Percentiles rank a stretch among this genome's conserved stretches.
phyloP scores from a whole-genome alignment of 345 rosid genomes.

The Brassica napus region Da-Ae NC_063440.1:25856501-25857000 shows the following conservation, averaged over 20 bases:
- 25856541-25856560: not conserved
- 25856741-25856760: not conserved
- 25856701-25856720: constrained; percentile 82
- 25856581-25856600: no score
- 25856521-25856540: constrained; percentile 57
- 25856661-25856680: constrained; percentile 55
- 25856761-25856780: constrained; percentile 1
- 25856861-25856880: constrained; percentile 69
- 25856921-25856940: not conserved
- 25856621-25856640: constrained; percentile 58
- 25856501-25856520: constrained; percentile 61
- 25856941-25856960: not conserved
- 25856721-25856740: constrained; percentile 48
- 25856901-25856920: constrained; percentile 48
- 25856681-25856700: constrained; percentile 64
- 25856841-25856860: constrained; percentile 70
- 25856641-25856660: constrained; percentile 75
- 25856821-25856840: constrained; percentile 58
- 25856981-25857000: not conserved
- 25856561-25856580: not conserved
- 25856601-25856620: constrained; percentile 68
- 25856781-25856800: not conserved
- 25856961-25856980: constrained; percentile 16
- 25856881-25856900: constrained; percentile 55
- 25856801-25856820: constrained; percentile 54